phyloP scores from a whole-genome alignment of 441 rosid species.

The Pelargonium fulgidum region DNA sequence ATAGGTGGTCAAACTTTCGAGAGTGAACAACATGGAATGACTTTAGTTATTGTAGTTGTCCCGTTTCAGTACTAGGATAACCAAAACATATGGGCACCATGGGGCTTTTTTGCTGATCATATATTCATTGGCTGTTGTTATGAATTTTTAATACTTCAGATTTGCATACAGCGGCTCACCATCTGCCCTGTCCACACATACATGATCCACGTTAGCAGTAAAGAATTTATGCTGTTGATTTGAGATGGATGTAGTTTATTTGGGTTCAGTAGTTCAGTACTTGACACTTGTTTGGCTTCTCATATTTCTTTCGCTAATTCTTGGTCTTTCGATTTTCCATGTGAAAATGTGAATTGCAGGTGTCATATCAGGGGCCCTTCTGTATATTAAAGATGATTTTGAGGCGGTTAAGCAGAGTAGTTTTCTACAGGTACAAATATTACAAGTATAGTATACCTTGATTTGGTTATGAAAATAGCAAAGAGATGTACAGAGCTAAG shows the following conservation, averaged over 20 bases:
- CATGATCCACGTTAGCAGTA: not conserved
- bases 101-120: not conserved
- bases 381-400: constrained; percentile 63
- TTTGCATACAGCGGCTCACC: not conserved
- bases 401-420: constrained; percentile 44
- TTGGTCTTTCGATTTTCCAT: not conserved
- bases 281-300: not conserved
- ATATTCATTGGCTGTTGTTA: not conserved
- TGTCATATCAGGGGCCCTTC: constrained; percentile 83
- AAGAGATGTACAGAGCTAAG: not conserved
- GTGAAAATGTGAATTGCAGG: constrained; percentile 25
- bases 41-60: not conserved
- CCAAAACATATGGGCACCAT: not conserved
- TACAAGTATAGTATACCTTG: not conserved
- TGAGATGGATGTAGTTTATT: not conserved
- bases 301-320: not conserved
- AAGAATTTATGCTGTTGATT: not conserved
- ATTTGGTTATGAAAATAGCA: too few species aligned
- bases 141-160: not conserved
- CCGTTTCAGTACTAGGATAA: not conserved
- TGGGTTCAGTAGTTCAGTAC: not conserved
- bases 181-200: too few species aligned
- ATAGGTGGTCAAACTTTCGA: not conserved
- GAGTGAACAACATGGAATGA: not conserved
- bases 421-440: constrained; percentile 40